Percentiles rank a stretch among this genome's conserved stretches.
Conservation (phyloP, 345 rosid genomes). For the Melastoma malabathricum region DNA sequence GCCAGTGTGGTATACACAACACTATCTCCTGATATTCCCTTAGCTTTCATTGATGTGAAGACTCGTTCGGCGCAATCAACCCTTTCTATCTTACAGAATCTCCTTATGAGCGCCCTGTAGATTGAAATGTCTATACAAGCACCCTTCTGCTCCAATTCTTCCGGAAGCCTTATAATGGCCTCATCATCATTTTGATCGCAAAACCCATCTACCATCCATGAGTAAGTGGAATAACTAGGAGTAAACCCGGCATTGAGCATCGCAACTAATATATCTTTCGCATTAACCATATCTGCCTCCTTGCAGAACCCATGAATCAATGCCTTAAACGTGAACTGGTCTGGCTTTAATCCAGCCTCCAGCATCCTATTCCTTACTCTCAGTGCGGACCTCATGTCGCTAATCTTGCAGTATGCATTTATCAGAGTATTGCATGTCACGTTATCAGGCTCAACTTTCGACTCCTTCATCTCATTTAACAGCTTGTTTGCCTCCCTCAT, state of each 20-base stretch:
- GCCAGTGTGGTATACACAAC: conserved; percentile 58
- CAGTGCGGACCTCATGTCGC: conserved; percentile 69
- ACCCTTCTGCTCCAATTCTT: conserved; percentile 49
- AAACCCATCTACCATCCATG: conserved; percentile 75
- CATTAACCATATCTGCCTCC: conserved; percentile 45
- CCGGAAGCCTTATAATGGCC: conserved; percentile 32
- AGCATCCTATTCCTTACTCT: conserved; percentile 73
- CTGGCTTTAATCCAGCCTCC: conserved; percentile 60
- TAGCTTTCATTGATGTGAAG: conserved; percentile 46
- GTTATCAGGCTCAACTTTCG: conserved; percentile 63
- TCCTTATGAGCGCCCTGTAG: conserved; percentile 78
- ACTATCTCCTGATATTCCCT: conserved; percentile 59
- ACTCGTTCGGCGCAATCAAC: conserved; percentile 46
- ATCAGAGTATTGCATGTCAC: conserved; percentile 80
- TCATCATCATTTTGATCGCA: conserved; percentile 39
- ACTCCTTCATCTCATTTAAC: conserved; percentile 69
- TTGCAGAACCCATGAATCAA: conserved; percentile 82
- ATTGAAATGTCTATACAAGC: conserved; percentile 40
- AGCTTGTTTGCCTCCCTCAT: conserved; percentile 67
- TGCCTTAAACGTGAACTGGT: conserved; percentile 58
- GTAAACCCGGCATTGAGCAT: conserved; percentile 65
- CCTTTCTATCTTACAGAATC: conserved; percentile 57
- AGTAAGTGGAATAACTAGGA: conserved; percentile 66
- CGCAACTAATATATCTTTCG: conserved; percentile 52
- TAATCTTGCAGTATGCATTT: conserved; percentile 77